Evolutionary conservation across 1,284 basidiomycete species (phyloP), one percentile per base, ranked within the genome.

Genomic region (Flammula alnicola): DNA sequence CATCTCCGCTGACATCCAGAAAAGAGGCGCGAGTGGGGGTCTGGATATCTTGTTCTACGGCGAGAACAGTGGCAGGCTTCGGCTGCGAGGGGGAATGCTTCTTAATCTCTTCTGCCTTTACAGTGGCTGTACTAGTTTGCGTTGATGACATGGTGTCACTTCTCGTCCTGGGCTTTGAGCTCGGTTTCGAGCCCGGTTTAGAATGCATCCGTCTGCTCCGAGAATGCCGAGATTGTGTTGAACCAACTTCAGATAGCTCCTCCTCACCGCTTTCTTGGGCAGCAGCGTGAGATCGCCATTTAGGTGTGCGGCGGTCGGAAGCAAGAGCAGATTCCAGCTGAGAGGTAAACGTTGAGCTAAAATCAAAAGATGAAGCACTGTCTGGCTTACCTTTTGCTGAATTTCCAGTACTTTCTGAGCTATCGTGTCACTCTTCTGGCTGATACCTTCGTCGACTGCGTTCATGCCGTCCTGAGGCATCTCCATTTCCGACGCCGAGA

Each of bases 371-470:
- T 36, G 29, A 42, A 36, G 26, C 6, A 29, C 6, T 25, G 25
- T 51, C 12, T 47, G n/a, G 32, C 47, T 61, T 39, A 89, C 88
- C 79, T 91, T 92, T 59, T 87, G 83, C 67, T 92, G 90, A 55
- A 92, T 93, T 66, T 90, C 82, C 43, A 87, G 62, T 29, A 92
- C 86, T 66, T 91, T 92, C 67, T 88, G 83, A 26, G 90, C 86
- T 55, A 93, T 92, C 60, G 80, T 85, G 58, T 92, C 90, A 60
- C 87, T 92, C 65, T 86, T 85, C 63, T 85, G 77, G 57, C 81
- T 88, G 66, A 92, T 93, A 17, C 88, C 86, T 64, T 88, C 86
- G 58, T 92, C 89, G 11, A 92, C 87, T 19, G 88, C 89, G 48
- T 73, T 78, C 86, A 92, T 89, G 19, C 84, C 84, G 62, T 91